Conservation (phyloP, 441 rosid species). For the Hura crepitans region DNA sequence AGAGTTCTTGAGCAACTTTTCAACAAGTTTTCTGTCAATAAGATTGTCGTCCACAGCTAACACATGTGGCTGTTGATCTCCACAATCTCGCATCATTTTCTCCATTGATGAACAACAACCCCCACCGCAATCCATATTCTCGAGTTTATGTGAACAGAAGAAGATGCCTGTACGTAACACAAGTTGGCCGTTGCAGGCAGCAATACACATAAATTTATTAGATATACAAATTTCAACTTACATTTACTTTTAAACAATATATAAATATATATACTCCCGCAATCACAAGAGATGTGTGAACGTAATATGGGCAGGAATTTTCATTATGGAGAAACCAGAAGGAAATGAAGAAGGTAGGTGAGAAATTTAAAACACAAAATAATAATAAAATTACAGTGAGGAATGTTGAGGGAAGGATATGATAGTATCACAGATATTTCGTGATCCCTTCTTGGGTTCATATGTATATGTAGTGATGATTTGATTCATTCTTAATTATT, state of each 20-base stretch:
- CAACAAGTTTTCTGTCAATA: slow-evolving; percentile 65
- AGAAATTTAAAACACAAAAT: not conserved
- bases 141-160: not conserved
- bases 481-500: slow-evolving; percentile 37
- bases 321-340: slow-evolving; percentile 6
- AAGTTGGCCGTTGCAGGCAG: not conserved
- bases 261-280: slow-evolving; percentile 30
- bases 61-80: slow-evolving; percentile 54
- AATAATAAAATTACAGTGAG: too few relatives aligned
- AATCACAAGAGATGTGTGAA: slow-evolving; percentile 42
- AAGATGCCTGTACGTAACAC: slow-evolving; percentile 10
- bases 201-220: not conserved
- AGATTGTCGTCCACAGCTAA: slow-evolving; percentile 89
- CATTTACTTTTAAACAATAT: not conserved
- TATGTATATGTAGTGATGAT: slow-evolving; percentile 27
- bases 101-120: slow-evolving; percentile 31
- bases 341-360: slow-evolving; percentile 15
- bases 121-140: slow-evolving; percentile 18
- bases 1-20: slow-evolving; percentile 64
- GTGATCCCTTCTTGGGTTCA: slow-evolving; percentile 49
- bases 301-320: slow-evolving; percentile 28
- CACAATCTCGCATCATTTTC: slow-evolving; percentile 24
- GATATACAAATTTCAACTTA: too few relatives aligned
- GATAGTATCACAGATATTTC: slow-evolving; percentile 52
- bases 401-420: not conserved